Evolutionary conservation across 345 rosid genomes (phyloP).

Genomic region (Clausena lansium): DNA sequence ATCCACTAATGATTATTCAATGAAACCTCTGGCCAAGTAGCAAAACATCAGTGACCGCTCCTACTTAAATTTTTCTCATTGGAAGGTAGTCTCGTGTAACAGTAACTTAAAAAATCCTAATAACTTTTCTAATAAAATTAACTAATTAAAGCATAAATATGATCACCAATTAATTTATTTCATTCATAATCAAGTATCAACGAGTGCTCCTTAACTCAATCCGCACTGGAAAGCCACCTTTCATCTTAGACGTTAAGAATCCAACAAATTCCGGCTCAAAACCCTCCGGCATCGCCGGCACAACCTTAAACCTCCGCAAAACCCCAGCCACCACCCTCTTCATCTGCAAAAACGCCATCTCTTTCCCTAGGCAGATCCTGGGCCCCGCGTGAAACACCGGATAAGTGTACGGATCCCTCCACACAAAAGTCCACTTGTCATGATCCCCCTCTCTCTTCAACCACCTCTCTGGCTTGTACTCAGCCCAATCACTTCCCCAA

Average conservation of each 20-base stretch:
- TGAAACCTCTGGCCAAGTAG: no score
- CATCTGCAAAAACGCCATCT: slow-evolving; percentile 51
- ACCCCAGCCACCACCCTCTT: slow-evolving; percentile 43
- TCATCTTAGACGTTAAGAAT: slow-evolving; percentile 52
- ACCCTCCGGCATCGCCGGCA: slow-evolving; percentile 32
- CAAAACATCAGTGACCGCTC: no score
- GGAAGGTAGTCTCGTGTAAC: no score
- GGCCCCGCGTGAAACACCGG: slow-evolving; percentile 51
- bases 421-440: slow-evolving; percentile 35
- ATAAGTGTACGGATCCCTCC: slow-evolving; percentile 37
- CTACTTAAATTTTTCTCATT: no score
- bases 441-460: slow-evolving; percentile 27
- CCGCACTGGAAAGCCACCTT: slow-evolving; percentile 54
- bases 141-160: no score
- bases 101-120: no score
- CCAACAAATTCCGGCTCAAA: slow-evolving; percentile 22
- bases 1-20: no score
- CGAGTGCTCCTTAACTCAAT: slow-evolving; percentile 33
- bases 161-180: no score
- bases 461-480: slow-evolving; percentile 56
- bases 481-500: slow-evolving; percentile 49
- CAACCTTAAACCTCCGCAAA: slow-evolving; percentile 43
- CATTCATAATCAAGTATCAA: not conserved
- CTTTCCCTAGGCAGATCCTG: slow-evolving; percentile 53
- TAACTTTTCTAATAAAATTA: no score